Evolutionary conservation across 2,329 filamentous ascomycete species (phyloP), one percentile per base, ranked within the genome.

Genomic region (Cladosporium colombiae): DNA sequence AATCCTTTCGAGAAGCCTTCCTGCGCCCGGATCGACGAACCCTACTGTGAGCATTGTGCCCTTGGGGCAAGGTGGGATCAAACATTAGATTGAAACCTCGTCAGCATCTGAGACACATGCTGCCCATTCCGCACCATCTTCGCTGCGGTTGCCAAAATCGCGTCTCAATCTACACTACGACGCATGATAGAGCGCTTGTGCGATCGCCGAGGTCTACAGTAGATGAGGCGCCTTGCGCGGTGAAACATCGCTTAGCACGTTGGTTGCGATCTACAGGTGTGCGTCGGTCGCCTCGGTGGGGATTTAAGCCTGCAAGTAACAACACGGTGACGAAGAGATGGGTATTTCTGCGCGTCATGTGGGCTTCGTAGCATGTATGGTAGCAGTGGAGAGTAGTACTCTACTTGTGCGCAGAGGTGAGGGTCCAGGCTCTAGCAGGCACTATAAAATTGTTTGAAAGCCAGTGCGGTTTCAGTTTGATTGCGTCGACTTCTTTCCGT

Each of bases 221-320:
- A 56, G 23, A 63, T 56, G 60, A 63, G 60, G 60, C 60, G 21
- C 25, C n/a, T 16, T n/a, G 53, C 25, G 46, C 60, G 49, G 60
- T 63, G 60, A 63, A 63, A 63, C 60, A 25, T 63, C 60, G 60
- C 60, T 63, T 63, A 63, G 60, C 60, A 55, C 49, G 31, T 52
- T 37, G 21, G 21, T 33, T 46, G 50, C 23, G 60, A 63, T 63
- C 49, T 62, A 49, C 60, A 55, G 60, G 21, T 33, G 31, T 55
- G 49, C 60, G 33, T 40, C 49, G 11, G 11, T 55, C 60, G 60
- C 49, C 56, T 61, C 18, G n/a, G 58, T 23, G 21, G 53, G 18
- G 6, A 21, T 21, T n/a, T 5, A 31, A n/a, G 53, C 18, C 53
- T 57, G 31, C 53, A 37, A 58, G 56, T 58, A 58, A 40, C 16